Evolutionary conservation across 345 rosid species (phyloP).

Genomic region (Brassica carinata): DNA sequence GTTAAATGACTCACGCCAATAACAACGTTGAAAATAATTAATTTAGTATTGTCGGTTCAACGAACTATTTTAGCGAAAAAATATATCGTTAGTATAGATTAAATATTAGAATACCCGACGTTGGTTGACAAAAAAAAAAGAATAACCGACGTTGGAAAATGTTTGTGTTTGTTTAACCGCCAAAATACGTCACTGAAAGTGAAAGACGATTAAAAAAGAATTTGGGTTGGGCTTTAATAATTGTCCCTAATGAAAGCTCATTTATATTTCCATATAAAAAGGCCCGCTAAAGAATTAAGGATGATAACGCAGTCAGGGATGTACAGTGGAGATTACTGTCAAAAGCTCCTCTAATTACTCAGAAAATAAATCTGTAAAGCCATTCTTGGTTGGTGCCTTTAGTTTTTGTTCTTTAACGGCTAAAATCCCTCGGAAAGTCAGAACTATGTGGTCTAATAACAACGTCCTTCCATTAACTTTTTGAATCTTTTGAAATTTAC

Average conservation of each 20-base stretch:
- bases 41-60: not conserved
- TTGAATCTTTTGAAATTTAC: constrained; percentile 12
- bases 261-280: not conserved
- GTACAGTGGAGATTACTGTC: constrained; percentile 53
- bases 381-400: constrained; percentile 32
- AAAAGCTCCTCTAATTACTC: constrained; percentile 45
- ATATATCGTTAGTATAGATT: not conserved
- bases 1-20: not conserved
- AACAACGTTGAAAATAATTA: not conserved
- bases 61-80: not conserved
- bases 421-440: not conserved
- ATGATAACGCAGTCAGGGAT: constrained; percentile 39
- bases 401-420: not conserved
- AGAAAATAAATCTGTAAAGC: constrained; percentile 38
- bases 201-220: not conserved
- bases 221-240: not conserved
- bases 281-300: not conserved
- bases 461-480: constrained; percentile 16
- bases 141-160: not conserved
- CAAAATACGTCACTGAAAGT: not conserved
- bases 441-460: constrained; percentile 10
- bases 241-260: not conserved
- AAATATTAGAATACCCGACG: not conserved
- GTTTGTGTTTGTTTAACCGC: not conserved
- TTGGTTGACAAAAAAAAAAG: not conserved